Base-by-base conservation (phyloP, 805 yeast species). In the Metschnikowia vanudenii region DNA sequence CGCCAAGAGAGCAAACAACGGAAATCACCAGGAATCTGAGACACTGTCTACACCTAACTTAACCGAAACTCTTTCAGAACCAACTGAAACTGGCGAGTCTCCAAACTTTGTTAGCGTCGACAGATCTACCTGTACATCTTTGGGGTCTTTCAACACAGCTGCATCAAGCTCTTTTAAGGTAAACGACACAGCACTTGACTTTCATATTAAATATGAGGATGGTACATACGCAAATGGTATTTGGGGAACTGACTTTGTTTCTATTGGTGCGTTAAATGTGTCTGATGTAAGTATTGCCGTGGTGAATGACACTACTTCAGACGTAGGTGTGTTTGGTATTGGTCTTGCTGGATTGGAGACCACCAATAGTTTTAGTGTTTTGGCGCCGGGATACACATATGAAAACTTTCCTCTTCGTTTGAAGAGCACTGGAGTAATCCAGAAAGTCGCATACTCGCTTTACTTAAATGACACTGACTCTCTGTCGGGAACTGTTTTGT, bases 401-500 rank as follows among this genome's bases (percentile, higher is more conserved):
- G 24, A 20, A 7, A 20, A 20, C 7, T 20, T 20, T 7, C 24
- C 24, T 32, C 10, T 32, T 20, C 24, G 24, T 20, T 20, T 20
- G 24, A 20, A 20, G 24, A 20, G 24, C 24, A 20, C 24, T 20
- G 24, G 90, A 0, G 57, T 77, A 33, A 85, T 81, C 49, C 56
- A 73, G 37, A 73, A 75, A 41, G 71, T 73, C 34, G 78, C 78
- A 1, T 87, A 84, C 61, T 85, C 92, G 0, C 67, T 87, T 45
- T 85, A 71, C 57, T 70, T 87, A 61, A 76, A 34, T 11, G 37
- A 34, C n/a, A 17, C 10, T 17, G 20, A 34, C n/a, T 34, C 37
- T 17, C 47, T 41, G 12, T 30, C 62, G 3, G 76, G 76, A 12
- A 56, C 63, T 18, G 13, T 34, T 18, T 34, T 34, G 37, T 34